phyloP scores from a whole-genome alignment of 202 grass and related monocot species.

The Brachypodium distachyon region DNA sequence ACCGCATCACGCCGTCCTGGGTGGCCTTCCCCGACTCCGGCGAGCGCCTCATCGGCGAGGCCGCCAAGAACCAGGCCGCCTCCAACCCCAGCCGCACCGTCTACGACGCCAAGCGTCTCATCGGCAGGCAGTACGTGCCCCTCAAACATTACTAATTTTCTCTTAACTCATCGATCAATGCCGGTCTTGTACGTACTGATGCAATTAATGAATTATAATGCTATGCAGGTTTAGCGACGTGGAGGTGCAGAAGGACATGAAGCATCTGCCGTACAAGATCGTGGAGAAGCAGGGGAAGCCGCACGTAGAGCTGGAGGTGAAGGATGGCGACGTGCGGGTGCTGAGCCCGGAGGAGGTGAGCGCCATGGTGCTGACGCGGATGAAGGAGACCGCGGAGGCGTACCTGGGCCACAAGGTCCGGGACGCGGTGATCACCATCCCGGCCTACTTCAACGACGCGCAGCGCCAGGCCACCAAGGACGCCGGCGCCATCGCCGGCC shows the following conservation, averaged over 20 bases:
- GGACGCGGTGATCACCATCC: slow-evolving; percentile 33
- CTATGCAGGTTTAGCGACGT: too few species aligned
- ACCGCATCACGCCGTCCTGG: slow-evolving; percentile 65
- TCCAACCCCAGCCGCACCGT: slow-evolving; percentile 14
- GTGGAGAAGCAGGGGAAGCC: slow-evolving; percentile 28
- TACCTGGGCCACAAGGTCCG: slow-evolving; percentile 29
- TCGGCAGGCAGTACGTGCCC: too few species aligned
- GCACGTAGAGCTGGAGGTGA: slow-evolving; percentile 18
- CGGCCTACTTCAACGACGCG: slow-evolving; percentile 77
- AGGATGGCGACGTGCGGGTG: slow-evolving; percentile 13
- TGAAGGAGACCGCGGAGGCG: slow-evolving; percentile 40
- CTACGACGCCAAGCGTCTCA: slow-evolving; percentile 30
- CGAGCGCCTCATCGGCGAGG: slow-evolving; percentile 29
- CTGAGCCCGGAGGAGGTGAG: slow-evolving; percentile 39
- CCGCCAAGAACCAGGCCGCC: slow-evolving; percentile 27
- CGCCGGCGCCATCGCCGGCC: slow-evolving; percentile 43
- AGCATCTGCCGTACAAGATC: slow-evolving; percentile 26
- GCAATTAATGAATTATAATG: too few species aligned
- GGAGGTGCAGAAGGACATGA: slow-evolving; percentile 33
- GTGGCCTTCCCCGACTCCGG: slow-evolving; percentile 56
- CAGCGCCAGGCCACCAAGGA: slow-evolving; percentile 60
- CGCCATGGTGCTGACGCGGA: slow-evolving; percentile 30
- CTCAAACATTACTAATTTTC: too few species aligned
- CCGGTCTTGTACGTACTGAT: too few species aligned
- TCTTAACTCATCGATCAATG: too few species aligned